These are phyloP conservation scores for Rhytidiadelphus loreus DNA, from an alignment of 225 moss, liverwort and hornwort species.

Conservation along the genomic window DNA sequence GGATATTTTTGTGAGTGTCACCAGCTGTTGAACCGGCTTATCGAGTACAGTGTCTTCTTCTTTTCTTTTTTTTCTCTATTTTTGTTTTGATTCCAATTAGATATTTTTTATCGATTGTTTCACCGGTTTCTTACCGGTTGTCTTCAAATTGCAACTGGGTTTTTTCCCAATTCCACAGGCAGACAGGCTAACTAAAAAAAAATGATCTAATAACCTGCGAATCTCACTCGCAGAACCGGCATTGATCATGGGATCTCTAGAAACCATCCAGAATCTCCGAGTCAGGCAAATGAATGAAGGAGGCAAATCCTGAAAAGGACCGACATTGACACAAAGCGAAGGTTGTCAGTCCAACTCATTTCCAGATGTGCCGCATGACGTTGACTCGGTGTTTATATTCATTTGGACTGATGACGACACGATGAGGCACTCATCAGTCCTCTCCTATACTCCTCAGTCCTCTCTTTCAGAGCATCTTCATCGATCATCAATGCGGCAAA, in stretches of 20 bases:
- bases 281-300: too few species aligned
- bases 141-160: too few species aligned
- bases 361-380: too few species aligned
- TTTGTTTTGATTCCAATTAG: neutral
- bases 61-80: too few species aligned
- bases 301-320: neutral
- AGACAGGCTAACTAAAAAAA: too few species aligned
- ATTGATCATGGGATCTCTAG: neutral
- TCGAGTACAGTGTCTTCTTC: neutral
- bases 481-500: neutral
- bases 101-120: neutral
- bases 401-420: neutral
- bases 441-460: too few species aligned
- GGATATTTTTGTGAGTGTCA: fast-evolving
- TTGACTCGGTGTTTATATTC: neutral
- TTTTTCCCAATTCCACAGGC: too few species aligned
- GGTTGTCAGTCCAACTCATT: too few species aligned
- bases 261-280: too few species aligned
- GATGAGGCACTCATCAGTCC: neutral
- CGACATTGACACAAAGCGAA: neutral
- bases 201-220: too few species aligned
- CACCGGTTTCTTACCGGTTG: neutral
- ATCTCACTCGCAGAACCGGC: too few species aligned
- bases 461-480: neutral
- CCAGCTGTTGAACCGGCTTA: too few species aligned